A percentile compares a stretch with the other conserved stretches of the same genome.
phyloP scores from a whole-genome alignment of 148 eudicot genomes.

The Chenopodium berlandieri region DNA sequence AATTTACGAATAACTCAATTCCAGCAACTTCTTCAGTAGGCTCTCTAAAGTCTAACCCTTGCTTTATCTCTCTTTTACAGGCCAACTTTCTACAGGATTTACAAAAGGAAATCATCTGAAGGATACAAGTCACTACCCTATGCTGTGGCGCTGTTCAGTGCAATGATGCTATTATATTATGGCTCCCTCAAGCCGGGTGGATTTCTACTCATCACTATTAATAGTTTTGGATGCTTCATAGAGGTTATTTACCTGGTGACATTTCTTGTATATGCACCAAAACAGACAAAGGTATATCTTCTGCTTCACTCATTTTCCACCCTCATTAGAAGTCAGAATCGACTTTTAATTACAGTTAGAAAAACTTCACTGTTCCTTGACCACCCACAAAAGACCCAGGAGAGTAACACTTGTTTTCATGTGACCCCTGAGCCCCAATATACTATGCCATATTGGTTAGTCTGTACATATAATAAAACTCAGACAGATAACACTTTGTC shows the following conservation, averaged over 20 bases:
- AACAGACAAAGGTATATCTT: constrained; percentile 40
- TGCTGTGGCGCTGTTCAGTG: constrained; percentile 58
- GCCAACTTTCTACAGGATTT: constrained; percentile 60
- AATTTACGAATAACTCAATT: neutral
- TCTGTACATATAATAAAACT: neutral
- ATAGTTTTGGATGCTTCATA: constrained; percentile 55
- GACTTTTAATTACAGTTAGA: neutral
- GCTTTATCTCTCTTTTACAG: constrained; percentile 28
- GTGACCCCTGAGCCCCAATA: neutral
- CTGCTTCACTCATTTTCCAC: neutral
- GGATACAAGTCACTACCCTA: constrained; percentile 65
- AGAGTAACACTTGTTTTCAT: neutral
- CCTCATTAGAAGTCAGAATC: neutral
- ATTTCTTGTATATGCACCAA: constrained; percentile 46
- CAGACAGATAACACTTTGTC: neutral
- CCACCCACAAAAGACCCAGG: too few relatives aligned
- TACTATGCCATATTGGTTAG: neutral
- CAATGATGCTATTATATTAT: constrained; percentile 51
- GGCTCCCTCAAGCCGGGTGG: constrained; percentile 55
- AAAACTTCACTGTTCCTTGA: too few relatives aligned
- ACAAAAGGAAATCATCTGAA: constrained; percentile 50
- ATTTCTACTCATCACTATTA: constrained; percentile 48
- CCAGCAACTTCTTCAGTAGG: neutral
- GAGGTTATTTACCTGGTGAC: constrained; percentile 46
- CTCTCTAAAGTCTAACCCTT: neutral